Evolutionary conservation across 164 flowering plant genomes (phyloP).

Genomic region (Houttuynia cordata): DNA sequence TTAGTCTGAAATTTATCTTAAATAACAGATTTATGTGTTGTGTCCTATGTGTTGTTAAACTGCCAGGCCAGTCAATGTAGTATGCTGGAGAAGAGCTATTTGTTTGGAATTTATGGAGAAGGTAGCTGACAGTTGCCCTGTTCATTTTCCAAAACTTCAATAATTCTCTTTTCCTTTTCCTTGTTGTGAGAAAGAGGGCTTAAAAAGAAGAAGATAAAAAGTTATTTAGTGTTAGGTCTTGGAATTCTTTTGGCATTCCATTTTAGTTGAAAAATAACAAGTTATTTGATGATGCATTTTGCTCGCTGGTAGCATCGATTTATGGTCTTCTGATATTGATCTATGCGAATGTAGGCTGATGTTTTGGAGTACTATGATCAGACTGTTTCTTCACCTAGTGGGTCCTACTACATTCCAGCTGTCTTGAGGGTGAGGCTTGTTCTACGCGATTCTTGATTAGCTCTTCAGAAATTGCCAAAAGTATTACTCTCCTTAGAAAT

Average conservation of each 20-base stretch:
- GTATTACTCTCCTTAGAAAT: not conserved
- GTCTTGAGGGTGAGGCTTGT: conserved; percentile 64
- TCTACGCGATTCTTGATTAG: not conserved
- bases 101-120: conserved; percentile 98
- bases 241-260: not conserved
- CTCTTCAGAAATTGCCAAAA: not conserved
- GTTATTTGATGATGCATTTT: not conserved
- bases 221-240: not conserved
- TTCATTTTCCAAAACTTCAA: not conserved
- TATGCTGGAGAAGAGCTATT: conserved; percentile 98
- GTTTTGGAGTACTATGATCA: conserved; percentile 93
- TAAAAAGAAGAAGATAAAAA: not conserved
- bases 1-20: not conserved
- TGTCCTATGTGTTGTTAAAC: conserved; percentile 7
- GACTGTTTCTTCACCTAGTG: conserved; percentile 74
- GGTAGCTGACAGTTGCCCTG: conserved; percentile 25
- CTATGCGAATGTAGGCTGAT: conserved; percentile 57
- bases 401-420: conserved; percentile 89
- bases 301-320: not conserved
- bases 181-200: too few relatives aligned
- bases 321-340: not conserved
- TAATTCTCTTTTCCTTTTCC: too few relatives aligned
- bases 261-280: too few relatives aligned
- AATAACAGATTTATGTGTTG: not conserved
- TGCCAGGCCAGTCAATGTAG: conserved; percentile 89